Percentiles rank a stretch among this genome's conserved stretches.
phyloP scores from a whole-genome alignment of 2,329 filamentous ascomycete species.

The Hyphodiscus sp. region DNA sequence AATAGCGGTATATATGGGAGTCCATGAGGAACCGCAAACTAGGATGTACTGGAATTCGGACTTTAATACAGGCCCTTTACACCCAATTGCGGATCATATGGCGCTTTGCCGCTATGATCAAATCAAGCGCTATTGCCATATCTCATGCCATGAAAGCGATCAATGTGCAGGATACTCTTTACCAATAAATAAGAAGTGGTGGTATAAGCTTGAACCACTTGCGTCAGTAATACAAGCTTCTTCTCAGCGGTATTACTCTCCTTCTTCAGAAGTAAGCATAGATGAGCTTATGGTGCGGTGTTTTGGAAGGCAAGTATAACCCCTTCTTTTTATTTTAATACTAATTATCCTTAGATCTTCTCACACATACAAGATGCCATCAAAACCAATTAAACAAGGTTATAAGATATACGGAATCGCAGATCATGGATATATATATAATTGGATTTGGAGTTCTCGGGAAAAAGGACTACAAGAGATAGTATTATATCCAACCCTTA shows the following conservation, averaged over 20 bases:
- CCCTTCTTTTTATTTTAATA: no score
- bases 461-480: not conserved
- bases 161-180: not conserved
- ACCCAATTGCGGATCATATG: conserved; percentile 1
- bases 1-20: conserved; percentile 5
- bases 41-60: not conserved
- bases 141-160: conserved; percentile 4
- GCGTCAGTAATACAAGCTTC: conserved; percentile 1
- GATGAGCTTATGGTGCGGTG: not conserved
- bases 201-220: conserved; percentile 7
- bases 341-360: no score
- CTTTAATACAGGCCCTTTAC: not conserved
- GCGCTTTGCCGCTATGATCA: conserved; percentile 2
- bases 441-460: conserved; percentile 1
- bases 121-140: conserved; percentile 6
- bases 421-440: conserved; percentile 2
- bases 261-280: conserved; percentile 1
- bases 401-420: not conserved
- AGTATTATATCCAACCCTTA: not conserved
- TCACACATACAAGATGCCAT: conserved; percentile 3
- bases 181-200: conserved; percentile 5
- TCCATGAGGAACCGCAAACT: conserved; percentile 1
- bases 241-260: conserved; percentile 2
- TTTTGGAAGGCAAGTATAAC: no score
- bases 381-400: conserved; percentile 1